Base-by-base conservation (phyloP, 2,329 filamentous ascomycete genomes). In the Xylariaceae sp. region DNA sequence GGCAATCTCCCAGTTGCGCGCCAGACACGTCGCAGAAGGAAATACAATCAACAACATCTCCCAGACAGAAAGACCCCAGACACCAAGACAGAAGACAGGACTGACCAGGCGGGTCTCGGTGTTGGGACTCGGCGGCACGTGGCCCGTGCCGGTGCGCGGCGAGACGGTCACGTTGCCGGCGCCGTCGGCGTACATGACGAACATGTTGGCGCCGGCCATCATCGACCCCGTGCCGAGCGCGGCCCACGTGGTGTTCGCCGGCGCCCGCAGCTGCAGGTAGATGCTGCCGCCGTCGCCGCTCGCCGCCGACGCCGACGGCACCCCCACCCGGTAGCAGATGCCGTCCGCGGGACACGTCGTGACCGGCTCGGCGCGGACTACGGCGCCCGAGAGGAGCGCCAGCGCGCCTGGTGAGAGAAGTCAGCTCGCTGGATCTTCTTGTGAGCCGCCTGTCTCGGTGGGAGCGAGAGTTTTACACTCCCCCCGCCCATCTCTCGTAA, bases 161-260 rank as follows among this genome's bases (percentile, higher is more conserved):
- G 75, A 80, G 33, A 81, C 50, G 1, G 77, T 82, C 16, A 81
- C 64, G 48, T 80, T 80, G 40, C 70, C 69, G 3, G 46, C 43
- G 38, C 73, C 72, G 42, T 77, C 64, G 29, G 70, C 57, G 53
- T 82, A 82, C 44, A 80, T 63, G 47, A 82, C 43, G 49, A 82
- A 80, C 37, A 81, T 77, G 50, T 76, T 70, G 31, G 76, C 54
- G 19, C 65, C 70, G 11, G 51, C 25, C 77, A 82, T 82, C 26
- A 42, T 38, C 0, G 49, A 45, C 29, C 77, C 77, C 19, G 71
- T 72, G 19, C 73, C 77, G 13, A 80, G 59, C 7, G 63, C 70
- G 12, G 77, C 64, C 77, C 77, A 82, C 38, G 54, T 46, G 49
- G 70, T 70, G 5, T 57, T 58, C 2, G 62, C 61, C 2, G 72